Conservation (phyloP, 2,329 filamentous ascomycete species). For the Penicillium sp. region DNA sequence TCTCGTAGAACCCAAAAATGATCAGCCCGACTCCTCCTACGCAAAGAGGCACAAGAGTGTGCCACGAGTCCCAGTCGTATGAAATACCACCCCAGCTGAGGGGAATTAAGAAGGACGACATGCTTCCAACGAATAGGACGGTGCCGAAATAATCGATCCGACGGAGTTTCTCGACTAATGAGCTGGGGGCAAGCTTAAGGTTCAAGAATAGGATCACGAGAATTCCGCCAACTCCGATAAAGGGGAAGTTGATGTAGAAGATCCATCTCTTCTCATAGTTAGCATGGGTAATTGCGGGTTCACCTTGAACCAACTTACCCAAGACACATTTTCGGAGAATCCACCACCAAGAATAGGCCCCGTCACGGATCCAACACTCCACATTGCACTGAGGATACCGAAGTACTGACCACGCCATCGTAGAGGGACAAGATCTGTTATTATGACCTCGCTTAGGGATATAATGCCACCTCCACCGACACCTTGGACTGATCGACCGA, state of each 20-base stretch:
- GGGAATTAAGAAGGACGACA: conserved; percentile 61
- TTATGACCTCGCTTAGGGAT: conserved; percentile 45
- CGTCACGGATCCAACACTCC: conserved; percentile 42
- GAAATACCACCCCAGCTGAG: conserved; percentile 66
- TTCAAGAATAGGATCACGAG: conserved; percentile 51
- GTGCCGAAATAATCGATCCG: conserved; percentile 65
- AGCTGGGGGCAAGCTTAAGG: conserved; percentile 50
- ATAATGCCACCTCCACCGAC: conserved; percentile 49
- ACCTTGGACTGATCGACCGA: conserved; percentile 47
- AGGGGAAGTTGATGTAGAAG: conserved; percentile 41
- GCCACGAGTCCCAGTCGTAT: conserved; percentile 64
- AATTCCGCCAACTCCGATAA: conserved; percentile 31
- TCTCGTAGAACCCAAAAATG: conserved; percentile 57
- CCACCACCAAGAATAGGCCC: conserved; percentile 46
- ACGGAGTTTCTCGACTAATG: conserved; percentile 51
- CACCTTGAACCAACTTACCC: conserved; percentile 28
- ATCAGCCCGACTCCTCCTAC: conserved; percentile 55
- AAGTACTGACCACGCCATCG: conserved; percentile 42
- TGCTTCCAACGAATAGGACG: conserved; percentile 59
- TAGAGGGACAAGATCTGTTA: conserved; percentile 48
- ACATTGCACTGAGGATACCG: conserved; percentile 42
- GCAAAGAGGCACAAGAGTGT: conserved; percentile 61
- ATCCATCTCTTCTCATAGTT: conserved; percentile 33
- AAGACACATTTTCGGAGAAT: conserved; percentile 41
- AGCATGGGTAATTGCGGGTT: not conserved